These are phyloP conservation scores for Catharanthus roseus DNA, from an alignment of 257 asterid species.

Conservation along the genomic window DNA sequence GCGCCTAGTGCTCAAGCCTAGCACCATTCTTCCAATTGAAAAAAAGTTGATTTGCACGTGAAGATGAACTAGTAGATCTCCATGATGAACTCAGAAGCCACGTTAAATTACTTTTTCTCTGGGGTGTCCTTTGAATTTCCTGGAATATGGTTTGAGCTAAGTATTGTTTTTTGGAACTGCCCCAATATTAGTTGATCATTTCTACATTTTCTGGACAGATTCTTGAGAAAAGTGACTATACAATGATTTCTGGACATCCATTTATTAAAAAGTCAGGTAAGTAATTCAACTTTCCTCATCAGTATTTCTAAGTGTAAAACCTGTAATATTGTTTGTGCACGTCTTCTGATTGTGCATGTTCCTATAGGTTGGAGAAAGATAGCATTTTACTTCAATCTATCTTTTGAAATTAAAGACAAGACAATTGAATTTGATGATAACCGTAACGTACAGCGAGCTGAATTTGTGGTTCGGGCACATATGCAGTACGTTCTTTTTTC, in stretches of 20 bases:
- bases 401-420: conserved; percentile 93
- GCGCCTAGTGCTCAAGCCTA: neutral
- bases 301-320: conserved; percentile 12
- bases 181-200: conserved; percentile 7
- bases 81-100: neutral
- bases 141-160: neutral
- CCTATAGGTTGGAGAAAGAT: conserved; percentile 95
- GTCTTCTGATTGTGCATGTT: conserved; percentile 7
- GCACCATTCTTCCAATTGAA: neutral
- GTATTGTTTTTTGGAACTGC: conserved; percentile 10
- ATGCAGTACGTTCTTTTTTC: conserved; percentile 69
- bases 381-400: conserved; percentile 90
- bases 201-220: conserved; percentile 44
- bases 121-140: neutral
- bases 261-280: conserved; percentile 78
- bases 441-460: conserved; percentile 88
- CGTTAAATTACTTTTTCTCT: neutral
- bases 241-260: conserved; percentile 65
- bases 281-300: conserved; percentile 4
- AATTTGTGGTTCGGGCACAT: conserved; percentile 78
- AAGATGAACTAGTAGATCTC: neutral
- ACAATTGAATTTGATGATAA: conserved; percentile 82
- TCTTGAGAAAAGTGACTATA: conserved; percentile 85
- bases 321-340: conserved; percentile 3
- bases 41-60: neutral